A percentile compares a stretch with the other conserved stretches of the same genome.
Conservation (phyloP, 495 filamentous ascomycete species). For the Penicillium egyptiacum region DNA sequence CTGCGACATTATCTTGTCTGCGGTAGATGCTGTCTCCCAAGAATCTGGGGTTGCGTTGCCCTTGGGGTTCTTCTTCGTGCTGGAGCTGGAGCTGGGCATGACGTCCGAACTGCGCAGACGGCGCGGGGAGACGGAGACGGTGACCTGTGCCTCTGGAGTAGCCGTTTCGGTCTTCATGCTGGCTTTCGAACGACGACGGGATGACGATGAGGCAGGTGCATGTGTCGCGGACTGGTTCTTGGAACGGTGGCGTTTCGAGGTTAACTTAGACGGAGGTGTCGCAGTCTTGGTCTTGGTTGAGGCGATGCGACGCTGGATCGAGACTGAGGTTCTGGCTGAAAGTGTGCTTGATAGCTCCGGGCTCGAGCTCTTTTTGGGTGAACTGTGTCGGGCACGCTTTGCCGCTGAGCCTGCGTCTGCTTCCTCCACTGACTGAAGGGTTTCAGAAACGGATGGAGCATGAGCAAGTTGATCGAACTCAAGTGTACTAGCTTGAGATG, state of each 20-base stretch:
- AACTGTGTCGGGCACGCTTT: neutral
- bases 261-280: neutral
- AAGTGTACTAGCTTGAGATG: neutral
- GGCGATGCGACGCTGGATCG: neutral
- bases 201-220: neutral
- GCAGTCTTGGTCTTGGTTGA: neutral
- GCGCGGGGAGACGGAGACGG: neutral
- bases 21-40: neutral
- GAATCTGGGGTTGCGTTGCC: neutral
- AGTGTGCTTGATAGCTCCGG: neutral
- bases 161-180: neutral
- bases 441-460: neutral
- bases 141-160: neutral
- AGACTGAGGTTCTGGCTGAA: neutral
- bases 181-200: neutral
- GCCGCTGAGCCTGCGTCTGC: too few relatives aligned
- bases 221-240: neutral
- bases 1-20: constrained; percentile 6
- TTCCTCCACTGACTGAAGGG: neutral
- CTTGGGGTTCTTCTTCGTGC: neutral
- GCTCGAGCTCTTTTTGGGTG: neutral
- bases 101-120: neutral
- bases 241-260: neutral
- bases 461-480: neutral
- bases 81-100: neutral